Base-by-base conservation (phyloP, 495 filamentous ascomycete species). In the Aspergillus coremiiformis region DNA sequence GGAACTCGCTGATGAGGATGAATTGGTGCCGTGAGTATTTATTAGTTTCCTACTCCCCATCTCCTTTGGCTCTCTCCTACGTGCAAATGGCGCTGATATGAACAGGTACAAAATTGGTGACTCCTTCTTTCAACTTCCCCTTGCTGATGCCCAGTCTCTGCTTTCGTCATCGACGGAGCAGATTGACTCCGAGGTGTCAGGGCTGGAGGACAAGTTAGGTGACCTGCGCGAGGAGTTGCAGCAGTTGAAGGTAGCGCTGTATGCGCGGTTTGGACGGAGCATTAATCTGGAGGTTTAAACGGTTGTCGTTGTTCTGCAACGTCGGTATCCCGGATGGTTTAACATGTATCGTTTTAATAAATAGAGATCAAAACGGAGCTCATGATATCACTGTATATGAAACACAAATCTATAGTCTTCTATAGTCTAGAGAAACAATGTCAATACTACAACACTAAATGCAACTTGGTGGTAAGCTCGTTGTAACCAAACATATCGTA, bases 1-100 rank as follows among this genome's bases (percentile, higher is more conserved):
- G 14, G 93, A 97, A 69, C 81, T 98, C 6, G 90, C 88, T 22
- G 93, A 97, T 71, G 94, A 98, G 61, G 93, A 97, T 52, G 90
- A 95, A 23, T 78, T 85, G 53, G 79, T 98, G 10, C 91, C 89
- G 92, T 96, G 76, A 37, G 79, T 70, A 23, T 9, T 22, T 12
- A 17, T 23, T 55, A 39, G 17, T 32, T 17, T 44, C 30, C 23
- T 5, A 49, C 29, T 29, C 35, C 9, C 30, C 23, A 1, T 49
- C 29, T 29, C 35, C 9, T 30, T 33, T 8, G 14, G 27, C 15
- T 20, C 37, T 19, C 39, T 41, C 41, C 19, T 22, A 29, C 7
- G 15, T 19, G 0, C 8, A 15, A 20, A 30, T 24, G 1, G 14
- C 29, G 10, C 17, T 48, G 2, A 29, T 17, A 50, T 37, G n/a